phyloP scores from a whole-genome alignment of 345 rosid species.

The Populus simonii region DNA sequence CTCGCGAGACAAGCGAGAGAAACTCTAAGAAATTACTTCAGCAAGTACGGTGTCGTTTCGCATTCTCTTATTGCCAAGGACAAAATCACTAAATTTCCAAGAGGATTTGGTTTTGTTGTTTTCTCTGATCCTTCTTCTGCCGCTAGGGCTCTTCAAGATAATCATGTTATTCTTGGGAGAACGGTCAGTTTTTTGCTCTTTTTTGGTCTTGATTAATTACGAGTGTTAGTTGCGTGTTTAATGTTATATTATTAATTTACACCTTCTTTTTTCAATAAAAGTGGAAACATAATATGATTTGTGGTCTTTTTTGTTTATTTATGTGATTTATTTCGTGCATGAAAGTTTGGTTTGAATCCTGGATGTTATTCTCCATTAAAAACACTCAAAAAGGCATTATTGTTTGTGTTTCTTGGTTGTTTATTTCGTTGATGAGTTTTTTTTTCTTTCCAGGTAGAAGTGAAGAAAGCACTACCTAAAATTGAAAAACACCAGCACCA shows the following conservation, averaged over 20 bases:
- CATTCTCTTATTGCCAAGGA: conserved; percentile 53
- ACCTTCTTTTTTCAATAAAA: background rate
- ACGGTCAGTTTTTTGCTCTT: conserved; percentile 45
- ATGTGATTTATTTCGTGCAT: background rate
- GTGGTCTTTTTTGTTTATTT: background rate
- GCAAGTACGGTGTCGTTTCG: conserved; percentile 59
- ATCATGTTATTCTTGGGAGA: conserved; percentile 64
- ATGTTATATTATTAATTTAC: background rate
- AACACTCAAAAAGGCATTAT: background rate
- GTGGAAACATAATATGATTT: background rate
- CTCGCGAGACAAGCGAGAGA: conserved; percentile 61
- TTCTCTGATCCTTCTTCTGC: conserved; percentile 50
- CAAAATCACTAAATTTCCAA: conserved; percentile 36
- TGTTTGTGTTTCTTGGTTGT: background rate
- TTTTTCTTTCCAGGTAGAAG: conserved; percentile 23
- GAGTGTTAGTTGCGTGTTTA: background rate
- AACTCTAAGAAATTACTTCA: conserved; percentile 51
- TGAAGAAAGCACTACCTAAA: conserved; percentile 29
- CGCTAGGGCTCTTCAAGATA: conserved; percentile 49
- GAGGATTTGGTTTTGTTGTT: conserved; percentile 74
- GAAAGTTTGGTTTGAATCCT: background rate
- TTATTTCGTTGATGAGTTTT: background rate
- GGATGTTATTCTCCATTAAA: background rate
- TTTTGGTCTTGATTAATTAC: background rate
- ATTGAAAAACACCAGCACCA: conserved; percentile 38